Conservation (phyloP, 371 early-diverging fungal species). For the Mortierella sp. region DNA sequence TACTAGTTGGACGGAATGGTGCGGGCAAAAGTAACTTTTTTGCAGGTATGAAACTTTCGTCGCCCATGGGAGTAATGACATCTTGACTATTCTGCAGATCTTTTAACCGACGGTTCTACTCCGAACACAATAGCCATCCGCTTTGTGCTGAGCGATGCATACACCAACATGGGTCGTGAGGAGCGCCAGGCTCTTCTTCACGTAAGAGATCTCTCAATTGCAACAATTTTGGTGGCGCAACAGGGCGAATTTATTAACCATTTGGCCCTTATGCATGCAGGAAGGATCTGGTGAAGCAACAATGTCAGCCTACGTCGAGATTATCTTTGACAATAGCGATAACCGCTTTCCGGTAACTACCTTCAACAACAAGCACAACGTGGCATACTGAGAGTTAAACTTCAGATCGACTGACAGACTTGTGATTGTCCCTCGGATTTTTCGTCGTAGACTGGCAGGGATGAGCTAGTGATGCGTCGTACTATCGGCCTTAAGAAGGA, state of each 20-base stretch:
- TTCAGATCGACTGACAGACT: background rate
- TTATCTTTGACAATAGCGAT: constrained; percentile 97
- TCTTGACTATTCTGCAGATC: no score
- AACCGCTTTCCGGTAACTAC: constrained; percentile 89
- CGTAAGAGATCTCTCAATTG: constrained; percentile 57
- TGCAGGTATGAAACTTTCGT: constrained; percentile 63
- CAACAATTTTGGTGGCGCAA: no score
- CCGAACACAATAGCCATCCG: constrained; percentile 82
- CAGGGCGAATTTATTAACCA: no score
- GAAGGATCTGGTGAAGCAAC: constrained; percentile 94
- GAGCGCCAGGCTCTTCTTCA: constrained; percentile 95
- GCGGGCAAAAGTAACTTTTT: constrained; percentile 99
- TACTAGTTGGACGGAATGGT: constrained; percentile 97
- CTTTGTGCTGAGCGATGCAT: constrained; percentile 97
- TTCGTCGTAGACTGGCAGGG: constrained; percentile 80
- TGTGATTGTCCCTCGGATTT: background rate
- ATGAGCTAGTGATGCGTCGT: constrained; percentile 89
- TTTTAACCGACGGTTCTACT: background rate
- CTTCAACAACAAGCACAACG: background rate
- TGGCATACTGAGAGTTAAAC: no score
- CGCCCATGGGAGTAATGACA: no score
- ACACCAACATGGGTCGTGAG: constrained; percentile 90
- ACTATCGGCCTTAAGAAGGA: constrained; percentile 97
- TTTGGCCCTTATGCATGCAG: constrained; percentile 54
- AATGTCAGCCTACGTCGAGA: constrained; percentile 97